phyloP scores from a whole-genome alignment of 1,284 basidiomycete genomes.

The Phaffia rhodozyma region DNA sequence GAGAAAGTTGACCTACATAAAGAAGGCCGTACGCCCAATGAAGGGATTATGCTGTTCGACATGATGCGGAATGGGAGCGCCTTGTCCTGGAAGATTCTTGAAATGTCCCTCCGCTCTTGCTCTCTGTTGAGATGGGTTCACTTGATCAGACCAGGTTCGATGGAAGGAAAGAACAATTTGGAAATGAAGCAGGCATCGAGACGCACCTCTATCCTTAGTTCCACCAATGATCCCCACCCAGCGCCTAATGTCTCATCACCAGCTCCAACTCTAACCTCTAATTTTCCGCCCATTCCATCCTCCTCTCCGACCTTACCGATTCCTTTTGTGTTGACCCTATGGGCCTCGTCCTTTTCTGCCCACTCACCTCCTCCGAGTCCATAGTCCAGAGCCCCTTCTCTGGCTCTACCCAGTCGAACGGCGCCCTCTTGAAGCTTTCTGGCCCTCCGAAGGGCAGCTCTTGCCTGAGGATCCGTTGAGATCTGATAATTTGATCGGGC shows the following conservation, averaged over 20 bases:
- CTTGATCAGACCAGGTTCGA: background rate
- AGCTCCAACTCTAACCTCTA: slow-evolving; percentile 9
- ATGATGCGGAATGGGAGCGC: background rate
- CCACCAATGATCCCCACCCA: slow-evolving; percentile 12
- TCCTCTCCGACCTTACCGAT: slow-evolving; percentile 9
- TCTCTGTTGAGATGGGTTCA: background rate
- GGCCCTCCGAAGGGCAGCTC: slow-evolving; percentile 2
- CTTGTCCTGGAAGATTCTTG: slow-evolving; percentile 10
- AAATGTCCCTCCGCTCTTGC: slow-evolving; percentile 13
- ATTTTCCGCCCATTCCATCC: slow-evolving; percentile 1
- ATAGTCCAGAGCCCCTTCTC: slow-evolving; percentile 12
- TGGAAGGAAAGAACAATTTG: too few species aligned
- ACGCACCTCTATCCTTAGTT: slow-evolving; percentile 12
- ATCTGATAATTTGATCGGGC: background rate
- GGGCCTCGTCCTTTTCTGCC: background rate
- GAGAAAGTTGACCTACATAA: background rate
- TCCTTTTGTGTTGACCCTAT: background rate
- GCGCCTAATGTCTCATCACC: slow-evolving; percentile 13
- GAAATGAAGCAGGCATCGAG: background rate
- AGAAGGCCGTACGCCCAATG: slow-evolving; percentile 9
- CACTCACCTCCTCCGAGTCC: background rate
- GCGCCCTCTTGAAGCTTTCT: slow-evolving; percentile 10
- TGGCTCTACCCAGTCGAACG: slow-evolving; percentile 1
- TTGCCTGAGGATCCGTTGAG: background rate
- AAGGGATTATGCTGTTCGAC: background rate